phyloP scores from a whole-genome alignment of 2,329 filamentous ascomycete species.

The Fonsecaea multimorphosa region DNA sequence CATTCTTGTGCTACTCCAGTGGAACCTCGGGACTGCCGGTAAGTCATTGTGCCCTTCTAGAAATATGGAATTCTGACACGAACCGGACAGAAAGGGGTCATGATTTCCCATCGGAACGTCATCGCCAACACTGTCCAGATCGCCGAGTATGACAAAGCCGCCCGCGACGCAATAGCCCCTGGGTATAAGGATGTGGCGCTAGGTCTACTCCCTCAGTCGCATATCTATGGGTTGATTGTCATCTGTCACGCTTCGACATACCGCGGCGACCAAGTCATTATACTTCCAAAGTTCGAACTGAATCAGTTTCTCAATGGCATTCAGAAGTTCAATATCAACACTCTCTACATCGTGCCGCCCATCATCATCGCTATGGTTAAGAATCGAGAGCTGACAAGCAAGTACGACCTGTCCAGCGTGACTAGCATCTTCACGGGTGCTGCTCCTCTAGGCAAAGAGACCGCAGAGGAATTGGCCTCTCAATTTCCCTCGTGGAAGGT shows the following conservation, averaged over 20 bases:
- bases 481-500: slow-evolving; percentile 70
- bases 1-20: slow-evolving; percentile 80
- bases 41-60: slow-evolving; percentile 43
- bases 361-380: slow-evolving; percentile 80
- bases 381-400: slow-evolving; percentile 63
- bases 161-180: slow-evolving; percentile 50
- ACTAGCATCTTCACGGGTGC: slow-evolving; percentile 73
- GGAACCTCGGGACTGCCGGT: slow-evolving; percentile 80
- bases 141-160: slow-evolving; percentile 55
- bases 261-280: slow-evolving; percentile 73
- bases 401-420: slow-evolving; percentile 75
- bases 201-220: slow-evolving; percentile 78
- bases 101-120: slow-evolving; percentile 80
- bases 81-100: slow-evolving; percentile 73
- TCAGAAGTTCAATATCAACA: slow-evolving; percentile 70
- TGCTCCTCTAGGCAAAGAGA: slow-evolving; percentile 77
- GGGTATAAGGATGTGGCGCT: slow-evolving; percentile 62
- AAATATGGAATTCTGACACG: slow-evolving; percentile 13
- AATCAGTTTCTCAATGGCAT: slow-evolving; percentile 68
- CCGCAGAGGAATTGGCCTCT: slow-evolving; percentile 66
- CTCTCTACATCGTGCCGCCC: slow-evolving; percentile 75
- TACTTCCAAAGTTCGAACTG: slow-evolving; percentile 78
- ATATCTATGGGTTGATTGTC: slow-evolving; percentile 79
- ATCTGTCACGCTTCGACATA: slow-evolving; percentile 70
- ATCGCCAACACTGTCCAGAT: slow-evolving; percentile 77